phyloP scores from a whole-genome alignment of 805 yeast species.

The Zygoascus tannicola region DNA sequence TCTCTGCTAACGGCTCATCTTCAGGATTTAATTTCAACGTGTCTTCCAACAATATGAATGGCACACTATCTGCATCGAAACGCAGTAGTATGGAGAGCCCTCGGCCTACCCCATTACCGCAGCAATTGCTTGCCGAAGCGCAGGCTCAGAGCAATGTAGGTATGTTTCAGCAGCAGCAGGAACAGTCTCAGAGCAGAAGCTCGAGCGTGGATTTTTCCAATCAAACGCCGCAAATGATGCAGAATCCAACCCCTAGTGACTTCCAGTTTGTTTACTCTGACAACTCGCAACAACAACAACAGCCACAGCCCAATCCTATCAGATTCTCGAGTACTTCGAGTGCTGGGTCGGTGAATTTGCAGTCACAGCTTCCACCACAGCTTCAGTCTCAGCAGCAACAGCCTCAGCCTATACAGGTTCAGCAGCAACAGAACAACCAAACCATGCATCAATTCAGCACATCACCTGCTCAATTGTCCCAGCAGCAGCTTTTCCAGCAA shows the following conservation, averaged over 20 bases:
- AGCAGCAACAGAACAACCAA: slow-evolving; percentile 21
- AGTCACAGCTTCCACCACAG: slow-evolving; percentile 18
- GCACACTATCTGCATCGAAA: not conserved
- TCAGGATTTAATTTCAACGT: not conserved
- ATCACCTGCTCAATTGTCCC: slow-evolving; percentile 20
- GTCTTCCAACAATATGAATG: not conserved
- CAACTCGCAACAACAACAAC: slow-evolving; percentile 9
- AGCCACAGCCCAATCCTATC: not conserved
- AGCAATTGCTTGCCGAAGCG: slow-evolving; percentile 18
- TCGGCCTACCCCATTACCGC: slow-evolving; percentile 17
- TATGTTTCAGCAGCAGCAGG: slow-evolving; percentile 2
- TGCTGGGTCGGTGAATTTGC: not conserved
- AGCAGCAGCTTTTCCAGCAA: slow-evolving; percentile 7
- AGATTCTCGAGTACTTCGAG: not conserved
- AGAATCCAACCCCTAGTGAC: slow-evolving; percentile 4
- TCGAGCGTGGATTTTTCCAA: not conserved
- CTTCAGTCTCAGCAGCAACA: slow-evolving; percentile 11
- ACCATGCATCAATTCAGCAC: not conserved
- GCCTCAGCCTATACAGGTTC: slow-evolving; percentile 19
- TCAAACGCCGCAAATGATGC: slow-evolving; percentile 8
- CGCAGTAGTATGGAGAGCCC: not conserved
- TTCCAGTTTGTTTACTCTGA: slow-evolving; percentile 15
- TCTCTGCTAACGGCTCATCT: not conserved
- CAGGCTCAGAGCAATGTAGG: slow-evolving; percentile 13
- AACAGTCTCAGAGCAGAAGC: slow-evolving; percentile 2